Base-by-base conservation (phyloP, 176 grass and related monocot genomes). In the Zea luxurians region DNA sequence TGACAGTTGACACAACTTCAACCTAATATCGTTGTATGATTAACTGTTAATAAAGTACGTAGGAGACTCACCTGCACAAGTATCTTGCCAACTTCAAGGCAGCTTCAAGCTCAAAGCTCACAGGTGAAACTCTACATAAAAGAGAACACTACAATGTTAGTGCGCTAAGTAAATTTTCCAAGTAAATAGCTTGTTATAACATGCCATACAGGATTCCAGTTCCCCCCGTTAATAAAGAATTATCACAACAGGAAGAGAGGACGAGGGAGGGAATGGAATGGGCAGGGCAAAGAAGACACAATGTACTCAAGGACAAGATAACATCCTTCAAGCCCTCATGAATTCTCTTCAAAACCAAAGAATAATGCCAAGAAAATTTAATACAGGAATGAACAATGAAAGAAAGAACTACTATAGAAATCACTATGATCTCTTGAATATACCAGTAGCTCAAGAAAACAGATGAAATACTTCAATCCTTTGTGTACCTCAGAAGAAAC, bases 21-120 rank as follows among this genome's bases (percentile, higher is more conserved):
- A 71, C 16, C 70, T 76, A 55, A 76, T 64, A 71, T 38, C 13
- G 10, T 66, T 64, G 52, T 27, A 75, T 8, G 10, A 70, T 78
- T 37, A 69, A 74, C 38, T 83, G 40, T 27, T 58, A 42, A 70
- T 68, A 80, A 63, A 64, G 52, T 8, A 37, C 0, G 1, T 37
- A 58, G 17, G 61, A 68, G 60, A 64, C 76, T 85, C 62, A 95
- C 96, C 92, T 74, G 84, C 96, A 99, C 63, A 99, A 78, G 68
- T 95, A 99, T 91, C 96, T 95, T 75, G 92, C 92, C 73, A 99
- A 66, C 88, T 93, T 99, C 89, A 99, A 85, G 65, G 96, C 83
- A 68, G 96, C 96, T 83, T 99, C 96, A 82, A 99, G 92, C 79
- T 95, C 96, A 93, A 99, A 99, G 79, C 96, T 99, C 88, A 99